phyloP scores from a whole-genome alignment of 805 yeast species.

The Wickerhamomyces bisporus region DNA sequence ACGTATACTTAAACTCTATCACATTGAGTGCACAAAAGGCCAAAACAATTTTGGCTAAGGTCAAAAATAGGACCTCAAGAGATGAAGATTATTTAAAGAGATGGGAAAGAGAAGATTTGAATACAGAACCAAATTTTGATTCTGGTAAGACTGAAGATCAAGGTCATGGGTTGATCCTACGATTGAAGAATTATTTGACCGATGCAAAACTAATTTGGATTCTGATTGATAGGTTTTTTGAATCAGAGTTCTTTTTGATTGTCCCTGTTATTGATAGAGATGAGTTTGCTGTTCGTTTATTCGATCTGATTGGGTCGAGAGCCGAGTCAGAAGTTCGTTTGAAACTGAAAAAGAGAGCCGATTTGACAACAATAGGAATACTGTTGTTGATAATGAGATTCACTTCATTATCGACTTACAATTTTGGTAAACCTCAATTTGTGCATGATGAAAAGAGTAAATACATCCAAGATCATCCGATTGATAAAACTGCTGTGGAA shows the following conservation, averaged over 20 bases:
- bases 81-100: constrained; percentile 6
- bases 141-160: constrained; percentile 1
- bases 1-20: constrained; percentile 18
- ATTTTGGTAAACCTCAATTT: constrained; percentile 11
- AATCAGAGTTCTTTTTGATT: constrained; percentile 16
- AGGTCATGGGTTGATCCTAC: not conserved
- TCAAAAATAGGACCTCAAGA: not conserved
- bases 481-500: constrained; percentile 7
- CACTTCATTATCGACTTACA: constrained; percentile 17
- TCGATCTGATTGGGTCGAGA: constrained; percentile 16
- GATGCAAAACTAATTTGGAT: constrained; percentile 21
- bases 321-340: constrained; percentile 1
- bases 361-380: constrained; percentile 17
- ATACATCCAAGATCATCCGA: constrained; percentile 17
- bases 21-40: constrained; percentile 4
- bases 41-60: not conserved
- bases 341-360: constrained; percentile 14
- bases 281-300: constrained; percentile 11
- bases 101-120: constrained; percentile 3
- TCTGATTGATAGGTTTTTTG: constrained; percentile 20
- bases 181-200: constrained; percentile 4
- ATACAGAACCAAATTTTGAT: not conserved
- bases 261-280: constrained; percentile 17
- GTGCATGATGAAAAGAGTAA: constrained; percentile 4
- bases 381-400: constrained; percentile 20